Percentiles rank a stretch among this genome's conserved stretches.
These are phyloP conservation scores for Atalantia buxifolia DNA, from an alignment of 345 rosid genomes.

Conservation along the genomic window DNA sequence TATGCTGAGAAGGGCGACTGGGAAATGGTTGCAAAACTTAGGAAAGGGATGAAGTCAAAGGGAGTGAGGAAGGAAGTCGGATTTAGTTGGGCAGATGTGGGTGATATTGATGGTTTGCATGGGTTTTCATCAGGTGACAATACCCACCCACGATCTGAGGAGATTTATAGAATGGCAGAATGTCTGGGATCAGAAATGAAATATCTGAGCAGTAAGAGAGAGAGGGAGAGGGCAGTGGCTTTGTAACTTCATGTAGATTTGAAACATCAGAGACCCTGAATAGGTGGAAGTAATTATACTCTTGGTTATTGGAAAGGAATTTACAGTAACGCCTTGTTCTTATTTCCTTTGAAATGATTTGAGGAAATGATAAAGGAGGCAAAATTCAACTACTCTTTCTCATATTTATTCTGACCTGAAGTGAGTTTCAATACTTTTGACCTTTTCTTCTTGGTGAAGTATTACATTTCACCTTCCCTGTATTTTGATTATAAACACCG, in stretches of 20 bases:
- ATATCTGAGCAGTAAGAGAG: conserved; percentile 25
- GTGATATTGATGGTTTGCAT: conserved; percentile 40
- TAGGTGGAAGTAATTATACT: not conserved
- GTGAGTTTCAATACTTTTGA: not conserved
- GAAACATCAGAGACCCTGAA: not conserved
- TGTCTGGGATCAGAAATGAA: conserved; percentile 60
- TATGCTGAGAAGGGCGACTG: conserved; percentile 79
- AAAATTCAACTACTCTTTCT: not conserved
- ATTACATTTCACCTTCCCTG: not conserved
- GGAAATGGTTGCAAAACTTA: conserved; percentile 61
- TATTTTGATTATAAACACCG: not conserved
- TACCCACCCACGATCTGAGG: conserved; percentile 55
- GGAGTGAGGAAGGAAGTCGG: conserved; percentile 84
- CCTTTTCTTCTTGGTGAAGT: not conserved
- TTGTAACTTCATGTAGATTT: not conserved
- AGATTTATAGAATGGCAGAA: conserved; percentile 52
- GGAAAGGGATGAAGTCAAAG: conserved; percentile 67
- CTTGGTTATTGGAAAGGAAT: not conserved
- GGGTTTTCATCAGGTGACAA: conserved; percentile 80
- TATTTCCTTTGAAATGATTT: not conserved
- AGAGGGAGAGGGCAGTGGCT: not conserved
- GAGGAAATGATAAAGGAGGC: not conserved
- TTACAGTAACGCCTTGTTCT: not conserved
- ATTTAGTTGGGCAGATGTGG: conserved; percentile 78
- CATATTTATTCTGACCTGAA: not conserved